These are phyloP conservation scores for Yamadazyma jaroonii DNA, from an alignment of 1,139 yeast species.

Conservation along the genomic window DNA sequence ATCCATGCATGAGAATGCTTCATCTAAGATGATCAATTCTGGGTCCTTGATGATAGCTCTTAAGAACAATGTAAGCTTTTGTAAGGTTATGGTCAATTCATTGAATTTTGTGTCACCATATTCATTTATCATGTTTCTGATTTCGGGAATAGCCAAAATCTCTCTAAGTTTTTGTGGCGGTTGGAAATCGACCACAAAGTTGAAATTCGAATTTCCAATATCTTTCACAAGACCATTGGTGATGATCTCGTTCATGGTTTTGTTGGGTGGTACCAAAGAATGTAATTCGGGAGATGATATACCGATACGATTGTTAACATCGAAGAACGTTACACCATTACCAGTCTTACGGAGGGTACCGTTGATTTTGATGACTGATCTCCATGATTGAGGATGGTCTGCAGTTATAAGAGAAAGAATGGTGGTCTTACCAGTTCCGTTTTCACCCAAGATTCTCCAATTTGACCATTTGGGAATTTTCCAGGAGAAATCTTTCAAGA, in stretches of 20 bases:
- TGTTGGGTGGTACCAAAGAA: conserved; percentile 64
- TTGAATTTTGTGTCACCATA: conserved; percentile 41
- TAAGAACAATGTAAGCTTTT: conserved; percentile 72
- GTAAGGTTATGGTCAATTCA: conserved; percentile 66
- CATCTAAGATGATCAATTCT: conserved; percentile 76
- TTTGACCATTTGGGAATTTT: conserved; percentile 65
- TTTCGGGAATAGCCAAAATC: conserved; percentile 18
- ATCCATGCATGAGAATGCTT: conserved; percentile 91
- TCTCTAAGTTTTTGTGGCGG: conserved; percentile 10
- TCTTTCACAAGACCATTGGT: conserved; percentile 64
- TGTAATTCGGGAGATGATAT: conserved; percentile 91
- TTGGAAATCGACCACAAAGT: conserved; percentile 11
- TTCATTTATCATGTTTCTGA: conserved; percentile 26
- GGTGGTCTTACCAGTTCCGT: conserved; percentile 94
- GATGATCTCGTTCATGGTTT: conserved; percentile 55
- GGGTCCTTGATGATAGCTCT: conserved; percentile 80
- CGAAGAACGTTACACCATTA: conserved; percentile 64
- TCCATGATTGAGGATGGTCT: conserved; percentile 98
- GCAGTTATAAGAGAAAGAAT: conserved; percentile 79
- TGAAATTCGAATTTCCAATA: conserved; percentile 57
- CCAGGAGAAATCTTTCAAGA: conserved; percentile 66
- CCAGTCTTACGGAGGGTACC: conserved; percentile 76
- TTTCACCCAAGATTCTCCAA: conserved; percentile 88
- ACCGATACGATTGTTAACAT: conserved; percentile 77
- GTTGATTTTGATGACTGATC: conserved; percentile 58